Conservation (phyloP, 805 yeast species). For the Metschnikowia continentalis region DNA sequence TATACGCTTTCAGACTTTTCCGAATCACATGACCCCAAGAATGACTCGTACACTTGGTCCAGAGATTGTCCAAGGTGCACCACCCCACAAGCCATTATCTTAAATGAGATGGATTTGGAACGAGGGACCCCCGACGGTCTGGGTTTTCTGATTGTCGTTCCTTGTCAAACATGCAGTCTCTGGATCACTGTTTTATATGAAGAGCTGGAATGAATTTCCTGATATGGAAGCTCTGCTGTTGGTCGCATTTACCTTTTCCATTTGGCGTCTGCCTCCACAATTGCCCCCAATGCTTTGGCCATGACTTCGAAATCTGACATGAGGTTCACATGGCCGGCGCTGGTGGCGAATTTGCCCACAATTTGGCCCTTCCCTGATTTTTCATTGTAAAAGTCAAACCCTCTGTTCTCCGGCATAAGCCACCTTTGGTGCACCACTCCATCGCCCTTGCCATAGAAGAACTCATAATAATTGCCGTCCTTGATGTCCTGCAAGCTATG, state of each 20-base stretch:
- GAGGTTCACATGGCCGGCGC: conserved; percentile 73
- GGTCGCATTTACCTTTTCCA: conserved; percentile 21
- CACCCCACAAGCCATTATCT: conserved; percentile 45
- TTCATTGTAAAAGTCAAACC: conserved; percentile 43
- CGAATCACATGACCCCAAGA: conserved; percentile 29
- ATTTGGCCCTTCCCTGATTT: conserved; percentile 44
- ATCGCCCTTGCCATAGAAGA: conserved; percentile 86
- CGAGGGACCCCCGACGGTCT: conserved; percentile 50
- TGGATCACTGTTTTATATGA: conserved; percentile 77
- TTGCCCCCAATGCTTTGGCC: conserved; percentile 65
- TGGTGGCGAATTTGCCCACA: conserved; percentile 60
- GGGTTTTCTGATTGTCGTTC: conserved; percentile 63
- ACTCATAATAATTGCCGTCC: conserved; percentile 69
- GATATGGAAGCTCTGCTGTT: neutral
- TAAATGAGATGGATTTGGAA: conserved; percentile 59
- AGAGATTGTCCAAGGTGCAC: conserved; percentile 69
- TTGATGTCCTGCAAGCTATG: conserved; percentile 55
- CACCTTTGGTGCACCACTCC: conserved; percentile 85
- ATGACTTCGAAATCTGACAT: conserved; percentile 70
- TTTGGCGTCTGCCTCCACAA: conserved; percentile 52
- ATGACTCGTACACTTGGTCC: conserved; percentile 28
- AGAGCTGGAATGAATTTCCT: conserved; percentile 28
- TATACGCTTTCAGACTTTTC: conserved; percentile 61
- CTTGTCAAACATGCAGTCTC: conserved; percentile 78
- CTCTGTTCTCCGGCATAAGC: conserved; percentile 73